Evolutionary conservation across 495 filamentous ascomycete species (phyloP), one percentile per base, ranked within the genome.

Genomic region (Gamarada debralockiae): DNA sequence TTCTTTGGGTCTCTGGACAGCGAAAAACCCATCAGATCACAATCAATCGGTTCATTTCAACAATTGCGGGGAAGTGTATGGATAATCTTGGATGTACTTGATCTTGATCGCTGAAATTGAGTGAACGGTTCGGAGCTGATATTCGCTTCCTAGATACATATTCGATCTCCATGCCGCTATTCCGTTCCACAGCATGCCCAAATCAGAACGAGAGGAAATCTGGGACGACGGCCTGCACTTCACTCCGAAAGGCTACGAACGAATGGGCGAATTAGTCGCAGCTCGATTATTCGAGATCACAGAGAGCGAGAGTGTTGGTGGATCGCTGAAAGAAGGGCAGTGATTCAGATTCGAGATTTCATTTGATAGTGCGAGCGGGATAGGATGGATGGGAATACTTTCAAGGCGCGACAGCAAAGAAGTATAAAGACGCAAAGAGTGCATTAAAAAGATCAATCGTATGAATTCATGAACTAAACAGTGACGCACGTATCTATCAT

Each of bases 201-300:
- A 67, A 8, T 47, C 65, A 5, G 73, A 76, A 51, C 60, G 71
- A 15, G 46, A 69, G 3, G 64, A 63, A 34, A 74, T 80, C 47
- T 84, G 80, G 75, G 75, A 82, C 57, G 83, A 87, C 69, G 75
- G 73, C 14, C 50, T 86, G 21, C 83, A 87, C 65, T 69, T 85
- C 39, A 82, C 74, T 6, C 62, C 72, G 2, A 67, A 62, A 20
- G 83, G 83, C 12, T 86, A 87, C 67, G 70, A 79, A 48, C 49
- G 74, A 40, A 76, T 87, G 55, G 83, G 83, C 0, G 59, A 74
- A 44, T 67, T 71, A 44, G 70, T 84, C 40, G 79, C 53, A 10
- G 37, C 45, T 41, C 39, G 38, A 14, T 20, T 63, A n/a, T 7
- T 58, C 12, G 54, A 50, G 22, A 52, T 63, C 12, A 22, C 59